phyloP scores from a whole-genome alignment of 345 rosid genomes.

The Linum lewisii region DNA sequence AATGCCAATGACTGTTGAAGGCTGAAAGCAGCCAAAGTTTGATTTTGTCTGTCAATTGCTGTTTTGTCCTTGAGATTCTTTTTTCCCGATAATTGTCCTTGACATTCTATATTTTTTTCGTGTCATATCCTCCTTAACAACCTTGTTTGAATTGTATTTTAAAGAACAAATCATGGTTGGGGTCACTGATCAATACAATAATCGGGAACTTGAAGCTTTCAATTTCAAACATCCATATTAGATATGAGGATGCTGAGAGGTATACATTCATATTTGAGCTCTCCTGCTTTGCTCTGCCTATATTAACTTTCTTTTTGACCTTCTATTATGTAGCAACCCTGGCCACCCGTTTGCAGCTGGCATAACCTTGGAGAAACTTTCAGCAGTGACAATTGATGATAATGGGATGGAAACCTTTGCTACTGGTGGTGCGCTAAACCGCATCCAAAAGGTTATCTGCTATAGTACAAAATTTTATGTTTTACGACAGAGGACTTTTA shows the following conservation, averaged over 20 bases:
- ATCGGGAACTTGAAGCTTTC: constrained; percentile 96
- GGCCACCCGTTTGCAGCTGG: constrained; percentile 90
- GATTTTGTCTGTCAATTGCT: too few species aligned
- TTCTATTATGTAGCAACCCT: constrained; percentile 54
- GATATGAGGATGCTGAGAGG: constrained; percentile 99
- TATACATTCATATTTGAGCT: constrained; percentile 14
- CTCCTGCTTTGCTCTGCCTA: not conserved
- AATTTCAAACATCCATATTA: constrained; percentile 88
- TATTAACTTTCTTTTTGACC: not conserved
- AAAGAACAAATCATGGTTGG: constrained; percentile 94
- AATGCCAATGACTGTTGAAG: not conserved
- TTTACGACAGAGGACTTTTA: too few species aligned
- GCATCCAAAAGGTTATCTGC: constrained; percentile 65
- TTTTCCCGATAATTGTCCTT: constrained; percentile 6
- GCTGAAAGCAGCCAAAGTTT: not conserved
- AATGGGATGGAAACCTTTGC: constrained; percentile 85
- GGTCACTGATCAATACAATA: constrained; percentile 84
- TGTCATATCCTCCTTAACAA: constrained; percentile 16
- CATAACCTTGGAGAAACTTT: constrained; percentile 77
- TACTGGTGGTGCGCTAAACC: constrained; percentile 64
- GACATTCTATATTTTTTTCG: constrained; percentile 1
- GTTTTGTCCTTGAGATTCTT: not conserved
- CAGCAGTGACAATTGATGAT: constrained; percentile 86
- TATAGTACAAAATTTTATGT: not conserved
- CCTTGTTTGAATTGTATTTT: constrained; percentile 23